phyloP scores from a whole-genome alignment of 345 rosid species.

The Geranium brycei region DNA sequence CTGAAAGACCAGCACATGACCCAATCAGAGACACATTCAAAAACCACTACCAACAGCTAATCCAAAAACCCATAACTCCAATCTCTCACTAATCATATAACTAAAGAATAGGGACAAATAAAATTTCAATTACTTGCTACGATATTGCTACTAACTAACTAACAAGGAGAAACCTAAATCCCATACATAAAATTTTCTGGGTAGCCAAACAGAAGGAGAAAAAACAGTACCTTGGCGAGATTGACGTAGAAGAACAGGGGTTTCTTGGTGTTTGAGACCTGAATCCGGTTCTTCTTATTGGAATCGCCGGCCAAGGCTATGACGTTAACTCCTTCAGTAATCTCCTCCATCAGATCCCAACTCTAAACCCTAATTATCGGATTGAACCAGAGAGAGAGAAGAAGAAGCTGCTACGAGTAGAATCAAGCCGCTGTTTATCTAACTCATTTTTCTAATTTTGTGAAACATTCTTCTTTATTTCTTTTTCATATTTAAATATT shows the following conservation, averaged over 20 bases:
- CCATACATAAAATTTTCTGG: not conserved
- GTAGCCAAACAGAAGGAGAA: not conserved
- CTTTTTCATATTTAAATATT: too few species aligned
- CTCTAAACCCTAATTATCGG: not conserved
- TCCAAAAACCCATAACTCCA: not conserved
- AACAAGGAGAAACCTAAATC: not conserved
- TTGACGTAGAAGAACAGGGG: conserved; percentile 91
- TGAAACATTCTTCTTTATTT: too few species aligned
- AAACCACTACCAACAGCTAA: not conserved
- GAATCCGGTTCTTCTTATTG: conserved; percentile 76
- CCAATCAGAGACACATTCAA: not conserved
- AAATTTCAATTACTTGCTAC: not conserved
- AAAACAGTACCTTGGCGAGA: conserved; percentile 64
- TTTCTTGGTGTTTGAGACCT: conserved; percentile 88
- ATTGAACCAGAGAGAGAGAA: too few species aligned
- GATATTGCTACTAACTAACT: not conserved
- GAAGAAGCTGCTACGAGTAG: too few species aligned
- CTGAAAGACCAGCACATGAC: conserved; percentile 25
- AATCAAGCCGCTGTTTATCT: too few species aligned
- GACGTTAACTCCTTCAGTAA: conserved; percentile 54
- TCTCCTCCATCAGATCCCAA: conserved; percentile 44
- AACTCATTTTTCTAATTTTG: too few species aligned
- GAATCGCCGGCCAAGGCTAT: conserved; percentile 36
- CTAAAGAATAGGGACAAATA: not conserved
- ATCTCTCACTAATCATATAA: not conserved